Evolutionary conservation across 805 yeast species (phyloP), one percentile per base, ranked within the genome.

Genomic region (Metschnikowia gelsemii): DNA sequence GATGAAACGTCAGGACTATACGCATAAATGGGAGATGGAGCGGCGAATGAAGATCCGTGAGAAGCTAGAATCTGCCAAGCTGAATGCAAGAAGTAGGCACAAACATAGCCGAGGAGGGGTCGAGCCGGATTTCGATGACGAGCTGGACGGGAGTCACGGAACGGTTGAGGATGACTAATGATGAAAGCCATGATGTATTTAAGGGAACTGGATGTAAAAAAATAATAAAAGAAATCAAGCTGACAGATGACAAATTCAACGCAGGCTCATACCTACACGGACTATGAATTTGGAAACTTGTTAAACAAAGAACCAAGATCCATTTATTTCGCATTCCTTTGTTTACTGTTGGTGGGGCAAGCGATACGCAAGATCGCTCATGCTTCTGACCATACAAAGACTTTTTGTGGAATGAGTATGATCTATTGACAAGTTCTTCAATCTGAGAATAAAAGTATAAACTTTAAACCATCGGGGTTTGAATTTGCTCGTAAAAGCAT

Each of bases 1-100:
- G 69, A 72, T 76, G 45, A 72, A 69, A 51, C 72, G 78, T 74
- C 72, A 72, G 45, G 73, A 75, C 43, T 58, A 58, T 35, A 62
- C 64, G 35, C 52, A 65, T 25, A 48, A 38, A 30, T 56, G 56
- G 38, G 69, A 63, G 30, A 62, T 61, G 38, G 47, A 57, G 38
- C 54, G 68, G 32, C 54, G 72, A 40, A 51, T 55, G 39, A 66
- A 61, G 24, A 27, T 52, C 32, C 58, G 58, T 54, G 66, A 55
- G 52, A 69, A 64, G 55, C 56, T 68, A 23, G 68, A 68, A 32
- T 52, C 49, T 30, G 72, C 70, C 24, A 67, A 65, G 43, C 66
- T 56, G 62, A 42, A 42, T 16, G 29, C 8, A 12, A 12, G 43
- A 20, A 22, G 36, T n/a, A 18, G 44, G 14, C 33, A 32, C 14